A percentile compares a stretch with the other conserved stretches of the same genome.
Conservation (phyloP, 345 rosid genomes). For the Aquilaria sinensis region DNA sequence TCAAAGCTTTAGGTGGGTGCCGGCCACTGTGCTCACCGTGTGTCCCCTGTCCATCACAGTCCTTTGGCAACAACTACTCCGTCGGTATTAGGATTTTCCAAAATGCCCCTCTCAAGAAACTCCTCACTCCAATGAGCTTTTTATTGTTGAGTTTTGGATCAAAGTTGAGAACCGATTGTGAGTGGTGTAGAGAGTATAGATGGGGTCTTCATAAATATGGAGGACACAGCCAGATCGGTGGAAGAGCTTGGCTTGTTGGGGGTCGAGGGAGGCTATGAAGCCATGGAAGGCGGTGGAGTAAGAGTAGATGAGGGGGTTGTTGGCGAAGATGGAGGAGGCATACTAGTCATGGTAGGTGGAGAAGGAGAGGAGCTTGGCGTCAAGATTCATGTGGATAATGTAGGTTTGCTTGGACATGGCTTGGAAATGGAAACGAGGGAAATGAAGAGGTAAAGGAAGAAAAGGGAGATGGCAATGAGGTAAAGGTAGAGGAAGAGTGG, state of each 20-base stretch:
- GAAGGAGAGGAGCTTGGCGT: conserved; percentile 43
- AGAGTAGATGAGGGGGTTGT: conserved; percentile 53
- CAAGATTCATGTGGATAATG: conserved; percentile 59
- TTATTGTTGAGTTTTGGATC: conserved; percentile 54
- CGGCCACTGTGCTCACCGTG: conserved; percentile 81
- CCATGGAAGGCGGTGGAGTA: conserved; percentile 63
- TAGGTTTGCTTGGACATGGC: conserved; percentile 33
- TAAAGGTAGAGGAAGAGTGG: too few species aligned
- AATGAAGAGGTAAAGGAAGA: conserved; percentile 6
- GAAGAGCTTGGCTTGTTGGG: conserved; percentile 44
- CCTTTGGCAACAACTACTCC: conserved; percentile 67
- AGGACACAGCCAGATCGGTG: conserved; percentile 42
- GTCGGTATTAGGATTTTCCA: conserved; percentile 11
- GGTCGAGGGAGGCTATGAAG: conserved; percentile 59
- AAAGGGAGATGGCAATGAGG: neutral
- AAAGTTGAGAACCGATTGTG: conserved; percentile 65
- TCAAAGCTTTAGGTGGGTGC: conserved; percentile 22
- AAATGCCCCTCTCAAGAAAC: conserved; percentile 50
- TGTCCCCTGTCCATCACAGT: conserved; percentile 77
- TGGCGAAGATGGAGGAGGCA: conserved; percentile 31
- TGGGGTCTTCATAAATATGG: conserved; percentile 60
- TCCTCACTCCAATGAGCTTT: conserved; percentile 76
- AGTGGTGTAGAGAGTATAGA: conserved; percentile 79
- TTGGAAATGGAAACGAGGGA: conserved; percentile 7
- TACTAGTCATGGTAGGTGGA: conserved; percentile 62